These are phyloP conservation scores for Geotrichum restrictum DNA, from an alignment of 1,139 yeast species.

Conservation along the genomic window DNA sequence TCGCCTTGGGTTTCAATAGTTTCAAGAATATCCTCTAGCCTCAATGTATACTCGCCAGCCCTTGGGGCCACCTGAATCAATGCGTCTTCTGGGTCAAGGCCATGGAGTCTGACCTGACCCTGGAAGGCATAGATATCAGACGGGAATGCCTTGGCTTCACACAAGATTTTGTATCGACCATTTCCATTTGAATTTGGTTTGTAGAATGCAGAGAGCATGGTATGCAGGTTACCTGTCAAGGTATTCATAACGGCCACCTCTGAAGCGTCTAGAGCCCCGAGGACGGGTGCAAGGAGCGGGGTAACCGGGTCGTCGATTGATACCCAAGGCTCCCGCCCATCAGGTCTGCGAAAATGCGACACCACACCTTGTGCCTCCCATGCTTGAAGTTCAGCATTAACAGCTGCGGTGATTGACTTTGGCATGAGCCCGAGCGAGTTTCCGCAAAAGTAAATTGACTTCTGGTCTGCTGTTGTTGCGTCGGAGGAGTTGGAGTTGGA, in stretches of 20 bases:
- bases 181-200: constrained; percentile 50
- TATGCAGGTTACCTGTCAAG: constrained; percentile 74
- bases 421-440: constrained; percentile 93
- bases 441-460: constrained; percentile 71
- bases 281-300: constrained; percentile 64
- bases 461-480: constrained; percentile 23
- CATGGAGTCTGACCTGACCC: constrained; percentile 65
- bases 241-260: constrained; percentile 91
- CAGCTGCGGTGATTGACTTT: constrained; percentile 50
- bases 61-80: constrained; percentile 63
- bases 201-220: constrained; percentile 70
- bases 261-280: constrained; percentile 58
- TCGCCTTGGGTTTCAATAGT: constrained; percentile 57
- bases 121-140: constrained; percentile 84
- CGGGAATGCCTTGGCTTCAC: constrained; percentile 86
- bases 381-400: constrained; percentile 66
- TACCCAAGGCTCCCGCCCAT: constrained; percentile 60
- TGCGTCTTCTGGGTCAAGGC: constrained; percentile 53
- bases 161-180: constrained; percentile 61
- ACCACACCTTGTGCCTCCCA: constrained; percentile 82
- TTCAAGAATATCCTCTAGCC: constrained; percentile 59
- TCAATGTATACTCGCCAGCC: constrained; percentile 51
- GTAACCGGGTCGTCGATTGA: constrained; percentile 74
- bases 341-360: constrained; percentile 66
- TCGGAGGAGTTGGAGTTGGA: too few relatives aligned